Evolutionary conservation across 345 rosid genomes (phyloP), one percentile per base, ranked within the genome.

Genomic region (Trapa incisa): DNA sequence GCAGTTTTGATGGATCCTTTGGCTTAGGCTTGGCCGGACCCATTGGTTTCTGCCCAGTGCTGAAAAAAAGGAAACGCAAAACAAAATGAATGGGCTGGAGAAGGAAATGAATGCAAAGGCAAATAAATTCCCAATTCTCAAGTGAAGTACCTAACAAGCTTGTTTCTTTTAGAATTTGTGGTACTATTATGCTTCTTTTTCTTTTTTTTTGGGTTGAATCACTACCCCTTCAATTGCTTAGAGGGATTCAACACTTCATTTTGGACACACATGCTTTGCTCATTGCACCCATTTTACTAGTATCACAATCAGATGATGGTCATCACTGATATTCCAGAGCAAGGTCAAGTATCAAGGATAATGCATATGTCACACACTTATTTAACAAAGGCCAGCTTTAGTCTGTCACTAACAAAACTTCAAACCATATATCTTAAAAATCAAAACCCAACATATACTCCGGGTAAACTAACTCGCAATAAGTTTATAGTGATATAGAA

Each of bases 1-100:
- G 96, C 36, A 89, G 85, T 80, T 85, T 94, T 47, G 87, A 0
- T 8, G 96, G 97, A 73, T 94, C 97, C 85, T 82, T 91, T 0
- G 95, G 95, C 72, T 91, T 85, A 61, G 72, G 68, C 72, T 85
- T 91, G 33, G 64, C 45, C 75, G 73, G 84, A 56, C 83, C 84
- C n/a, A 70, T 66, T 15, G 52, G 74, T 70, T 64, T 82, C 45
- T 71, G 76, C 29, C 89, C 87, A 50, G 86, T 84, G 65, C 94
- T 85, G 83, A 33, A 58, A 41, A 22, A 33, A 0, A 58, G 38
- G 16, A 58, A 33, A 58, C 13, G 63, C 63, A 58, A 58, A 58
- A 0, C 5, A 35, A 29, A 58, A 58, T 35, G 63, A 58, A 1
- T 0, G 35, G 3, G 58, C 32, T 33, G 58, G 22, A 53, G 2